Evolutionary conservation across 495 filamentous ascomycete species (phyloP), one percentile per base, ranked within the genome.

Genomic region (Viridothelium virens): DNA sequence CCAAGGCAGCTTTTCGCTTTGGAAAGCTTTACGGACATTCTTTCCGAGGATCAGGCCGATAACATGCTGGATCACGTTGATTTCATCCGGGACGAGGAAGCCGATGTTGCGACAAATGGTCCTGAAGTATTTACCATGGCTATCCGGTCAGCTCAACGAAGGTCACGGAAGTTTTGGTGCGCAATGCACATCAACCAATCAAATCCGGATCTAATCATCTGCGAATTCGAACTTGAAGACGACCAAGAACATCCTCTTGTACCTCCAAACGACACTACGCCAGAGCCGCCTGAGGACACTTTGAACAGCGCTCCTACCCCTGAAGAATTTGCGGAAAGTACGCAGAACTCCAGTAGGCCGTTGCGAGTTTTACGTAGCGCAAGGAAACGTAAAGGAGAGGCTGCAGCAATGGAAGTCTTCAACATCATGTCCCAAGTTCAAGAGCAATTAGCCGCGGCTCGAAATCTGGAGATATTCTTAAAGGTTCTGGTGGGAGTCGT

Each of bases 351-450:
- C 47, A 93, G 88, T 74, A 90, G 85, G 67, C 91, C 93, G 4
- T 79, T 97, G 38, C 81, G 92, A 11, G 83, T 93, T 3, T 77
- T 96, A 18, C 83, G 91, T n/a, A 89, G 84, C 74, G 88, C 91
- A 0, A 83, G 91, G 6, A 87, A 89, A 66, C 76, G 87, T 56
- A 87, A 83, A 70, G 92, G 92, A 14, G 92, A 96, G 70, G 89
- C 91, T 25, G 90, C 91, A 44, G 87, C 89, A 0, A 95, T 97
- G 90, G 91, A 95, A 71, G 90, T 95, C 6, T 96, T 96, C 73
- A 92, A 92, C 74, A 90, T 96, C 66, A 89, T 96, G 83, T 89
- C 83, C 67, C 94, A 90, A 77, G 90, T 90, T 62, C 87, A 92
- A 72, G 89, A 91, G 68, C 88, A 90, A 72, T 79, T 94, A 25